Base-by-base conservation (phyloP, 2,329 filamentous ascomycete species). In the Venturia oleaginea region DNA sequence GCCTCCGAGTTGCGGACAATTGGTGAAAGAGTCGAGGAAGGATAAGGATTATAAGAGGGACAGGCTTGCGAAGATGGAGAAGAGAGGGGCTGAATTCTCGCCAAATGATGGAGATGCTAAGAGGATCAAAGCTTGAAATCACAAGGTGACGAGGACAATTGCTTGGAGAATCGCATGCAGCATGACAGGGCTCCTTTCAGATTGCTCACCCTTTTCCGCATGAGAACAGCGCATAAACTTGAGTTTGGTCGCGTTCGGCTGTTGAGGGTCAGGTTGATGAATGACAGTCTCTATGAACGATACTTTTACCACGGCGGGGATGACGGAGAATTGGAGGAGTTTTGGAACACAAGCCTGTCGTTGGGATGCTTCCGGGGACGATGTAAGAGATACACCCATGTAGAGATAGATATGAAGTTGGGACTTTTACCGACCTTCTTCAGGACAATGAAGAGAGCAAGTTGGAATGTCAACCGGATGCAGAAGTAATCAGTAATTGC, bases 1-100 rank as follows among this genome's bases (percentile, higher is more conserved):
- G 8, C 62, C 62, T 24, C 62, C 62, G 51, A 63, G 62, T 48
- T 63, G 62, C 43, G 62, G 62, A 30, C 62, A 63, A 48, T 11
- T 30, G 24, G 62, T 63, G 22, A 38, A 27, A 19, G 62, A 55
- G 27, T 46, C 34, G 51, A 34, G 62, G 32, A 55, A 48, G 62
- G 62, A 63, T 57, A 55, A 57, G 22, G 62, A 51, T 15, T 63
- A 63, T 34, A 63, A 57, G 27, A 8, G 51, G 19, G 51, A 57
- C 24, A 40, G 27, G 48, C 51, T 63, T n/a, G 30, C 19, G 63
- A 43, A 32, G 13, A 32, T 46, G 63, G 63, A 54, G 24, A 61
- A 64, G 55, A 64, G 63, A 54, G 63, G 22, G 27, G 54, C 54
- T 34, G 42, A 64, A 13, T 60, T 59, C 30, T 32, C 32, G 11